Percentiles rank a stretch among this genome's conserved stretches.
Conservation (phyloP, 768 basidiomycete genomes). For the Leccinum disarticulatum region DNA sequence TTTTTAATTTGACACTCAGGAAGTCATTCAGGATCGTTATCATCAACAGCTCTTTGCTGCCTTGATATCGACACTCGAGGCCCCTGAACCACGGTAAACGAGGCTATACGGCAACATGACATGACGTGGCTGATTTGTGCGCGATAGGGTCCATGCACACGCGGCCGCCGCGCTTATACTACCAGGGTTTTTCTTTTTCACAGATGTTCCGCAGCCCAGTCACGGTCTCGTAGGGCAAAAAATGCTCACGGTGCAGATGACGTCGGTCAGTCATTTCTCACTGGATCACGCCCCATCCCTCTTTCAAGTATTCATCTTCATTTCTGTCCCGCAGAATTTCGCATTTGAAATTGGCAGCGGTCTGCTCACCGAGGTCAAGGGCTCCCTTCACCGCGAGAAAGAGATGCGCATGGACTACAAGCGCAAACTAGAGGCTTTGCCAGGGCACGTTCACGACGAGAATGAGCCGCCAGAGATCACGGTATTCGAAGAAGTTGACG, state of each 20-base stretch:
- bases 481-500: slow-evolving; percentile 48
- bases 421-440: slow-evolving; percentile 49
- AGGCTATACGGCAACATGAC: not conserved
- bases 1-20: slow-evolving; percentile 38
- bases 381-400: slow-evolving; percentile 79
- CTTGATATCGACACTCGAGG: slow-evolving; percentile 71
- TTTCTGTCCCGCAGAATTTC: too few relatives aligned
- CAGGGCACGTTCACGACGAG: slow-evolving; percentile 37
- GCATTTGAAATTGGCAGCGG: too few relatives aligned
- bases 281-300: too few relatives aligned
- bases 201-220: too few relatives aligned
- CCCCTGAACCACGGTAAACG: slow-evolving; percentile 66
- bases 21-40: slow-evolving; percentile 71
- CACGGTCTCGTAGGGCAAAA: too few relatives aligned
- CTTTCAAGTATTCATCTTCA: too few relatives aligned
- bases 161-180: too few relatives aligned
- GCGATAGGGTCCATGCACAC: slow-evolving; percentile 25
- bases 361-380: slow-evolving; percentile 44
- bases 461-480: slow-evolving; percentile 41
- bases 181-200: too few relatives aligned
- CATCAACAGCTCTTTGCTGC: slow-evolving; percentile 68
- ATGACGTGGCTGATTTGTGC: slow-evolving; percentile 3
- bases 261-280: too few relatives aligned
- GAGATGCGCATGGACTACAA: slow-evolving; percentile 70
- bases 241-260: too few relatives aligned